Percentiles rank a stretch among this genome's conserved stretches.
phyloP scores from a whole-genome alignment of 768 basidiomycete genomes.

The Lenzites betulinus region DNA sequence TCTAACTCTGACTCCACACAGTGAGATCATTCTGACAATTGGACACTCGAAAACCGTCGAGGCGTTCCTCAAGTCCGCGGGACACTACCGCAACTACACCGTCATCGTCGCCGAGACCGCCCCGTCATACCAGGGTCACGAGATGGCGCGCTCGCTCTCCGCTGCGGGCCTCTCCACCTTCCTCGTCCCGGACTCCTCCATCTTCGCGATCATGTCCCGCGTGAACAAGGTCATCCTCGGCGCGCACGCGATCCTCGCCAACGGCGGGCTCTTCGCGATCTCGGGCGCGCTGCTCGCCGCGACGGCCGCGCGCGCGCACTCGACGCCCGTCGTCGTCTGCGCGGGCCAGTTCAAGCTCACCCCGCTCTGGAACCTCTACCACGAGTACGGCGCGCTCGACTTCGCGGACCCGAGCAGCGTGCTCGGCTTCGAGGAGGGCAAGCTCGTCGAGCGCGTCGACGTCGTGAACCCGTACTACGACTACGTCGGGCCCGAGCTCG shows the following conservation, averaged over 20 bases:
- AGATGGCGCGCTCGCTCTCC: slow-evolving; percentile 82
- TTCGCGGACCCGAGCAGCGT: slow-evolving; percentile 72
- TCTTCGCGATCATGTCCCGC: slow-evolving; percentile 94
- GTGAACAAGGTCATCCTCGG: slow-evolving; percentile 96
- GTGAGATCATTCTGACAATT: slow-evolving; percentile 93
- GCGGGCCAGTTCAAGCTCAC: slow-evolving; percentile 97
- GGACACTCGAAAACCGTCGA: slow-evolving; percentile 96
- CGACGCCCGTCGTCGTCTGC: slow-evolving; percentile 90
- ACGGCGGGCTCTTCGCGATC: slow-evolving; percentile 93
- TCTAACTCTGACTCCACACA: slow-evolving; percentile 33
- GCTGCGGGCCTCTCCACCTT: slow-evolving; percentile 88
- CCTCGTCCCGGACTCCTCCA: slow-evolving; percentile 93
- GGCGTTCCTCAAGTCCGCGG: slow-evolving; percentile 89
- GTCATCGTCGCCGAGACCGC: slow-evolving; percentile 96
- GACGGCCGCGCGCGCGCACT: slow-evolving; percentile 84
- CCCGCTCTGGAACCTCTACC: slow-evolving; percentile 86
- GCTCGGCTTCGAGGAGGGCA: slow-evolving; percentile 73
- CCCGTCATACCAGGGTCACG: slow-evolving; percentile 85
- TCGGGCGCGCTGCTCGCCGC: slow-evolving; percentile 85
- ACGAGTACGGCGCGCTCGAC: slow-evolving; percentile 82
- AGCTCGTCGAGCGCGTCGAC: slow-evolving; percentile 83
- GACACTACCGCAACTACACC: slow-evolving; percentile 88
- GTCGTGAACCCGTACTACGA: slow-evolving; percentile 97
- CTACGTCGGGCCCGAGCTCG: slow-evolving; percentile 89
- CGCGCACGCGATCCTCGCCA: slow-evolving; percentile 93